Evolutionary conservation across 2,329 filamentous ascomycete genomes (phyloP).

Genomic region (Neonectria punicea): DNA sequence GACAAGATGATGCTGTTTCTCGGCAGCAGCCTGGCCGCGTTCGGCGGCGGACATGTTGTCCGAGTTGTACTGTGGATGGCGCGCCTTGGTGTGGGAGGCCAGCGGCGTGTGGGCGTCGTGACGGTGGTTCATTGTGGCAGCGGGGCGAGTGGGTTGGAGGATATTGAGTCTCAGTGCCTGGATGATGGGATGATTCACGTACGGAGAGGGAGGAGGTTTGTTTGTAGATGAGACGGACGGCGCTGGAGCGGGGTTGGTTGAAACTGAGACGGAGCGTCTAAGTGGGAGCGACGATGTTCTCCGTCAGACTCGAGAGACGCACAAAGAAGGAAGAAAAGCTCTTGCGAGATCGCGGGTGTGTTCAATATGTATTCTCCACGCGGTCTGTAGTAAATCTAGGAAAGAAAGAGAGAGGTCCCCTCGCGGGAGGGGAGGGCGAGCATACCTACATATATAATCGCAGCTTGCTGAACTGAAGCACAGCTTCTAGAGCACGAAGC

Average conservation of each 20-base stretch:
- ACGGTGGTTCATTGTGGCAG: constrained; percentile 10
- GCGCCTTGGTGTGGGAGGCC: constrained; percentile 6
- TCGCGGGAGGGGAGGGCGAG: not conserved
- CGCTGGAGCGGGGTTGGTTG: constrained; percentile 1
- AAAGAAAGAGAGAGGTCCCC: not conserved
- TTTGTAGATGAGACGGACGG: not conserved
- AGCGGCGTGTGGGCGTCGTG: not conserved
- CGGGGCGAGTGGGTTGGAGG: not conserved
- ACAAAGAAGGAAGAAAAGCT: not conserved
- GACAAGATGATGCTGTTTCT: not conserved
- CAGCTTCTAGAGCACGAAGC: not conserved
- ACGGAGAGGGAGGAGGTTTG: not conserved
- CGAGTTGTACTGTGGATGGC: constrained; percentile 25
- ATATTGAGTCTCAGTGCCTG: not conserved
- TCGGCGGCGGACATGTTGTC: constrained; percentile 25
- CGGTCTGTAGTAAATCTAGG: not conserved
- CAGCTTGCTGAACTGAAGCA: not conserved
- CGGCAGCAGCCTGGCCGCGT: constrained; percentile 15
- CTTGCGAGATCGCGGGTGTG: not conserved
- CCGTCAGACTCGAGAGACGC: not conserved
- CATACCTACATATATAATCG: not conserved
- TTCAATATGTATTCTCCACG: not conserved
- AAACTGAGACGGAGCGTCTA: not conserved
- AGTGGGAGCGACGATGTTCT: not conserved
- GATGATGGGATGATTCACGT: not conserved